Conservation (phyloP, 495 filamentous ascomycete genomes). For the Beverwykella pulmonaria region DNA sequence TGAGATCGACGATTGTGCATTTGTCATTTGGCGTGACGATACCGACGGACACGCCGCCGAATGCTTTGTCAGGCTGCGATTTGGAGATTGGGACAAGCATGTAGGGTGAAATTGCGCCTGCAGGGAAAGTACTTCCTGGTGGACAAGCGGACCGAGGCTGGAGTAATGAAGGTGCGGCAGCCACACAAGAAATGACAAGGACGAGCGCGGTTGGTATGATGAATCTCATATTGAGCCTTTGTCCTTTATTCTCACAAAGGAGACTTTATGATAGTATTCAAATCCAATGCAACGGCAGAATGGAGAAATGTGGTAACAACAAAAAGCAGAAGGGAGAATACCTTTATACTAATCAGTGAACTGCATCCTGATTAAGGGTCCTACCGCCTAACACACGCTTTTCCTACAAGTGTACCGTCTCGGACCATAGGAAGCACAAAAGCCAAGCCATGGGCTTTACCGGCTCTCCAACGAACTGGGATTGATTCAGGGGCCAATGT, state of each 20-base stretch:
- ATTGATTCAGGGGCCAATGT: too few species aligned
- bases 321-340: too few species aligned
- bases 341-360: too few species aligned
- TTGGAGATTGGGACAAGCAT: slow-evolving; percentile 14
- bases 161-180: not conserved
- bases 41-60: slow-evolving; percentile 11
- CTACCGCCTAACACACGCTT: not conserved
- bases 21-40: slow-evolving; percentile 21
- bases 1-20: slow-evolving; percentile 27
- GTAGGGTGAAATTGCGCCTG: slow-evolving; percentile 23
- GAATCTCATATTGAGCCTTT: not conserved
- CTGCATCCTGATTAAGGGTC: not conserved
- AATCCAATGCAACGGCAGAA: too few species aligned
- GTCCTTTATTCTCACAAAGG: too few species aligned
- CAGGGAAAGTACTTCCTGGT: slow-evolving; percentile 7
- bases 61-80: slow-evolving; percentile 14
- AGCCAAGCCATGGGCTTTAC: not conserved
- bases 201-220: not conserved
- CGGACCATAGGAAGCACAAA: not conserved
- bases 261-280: too few species aligned
- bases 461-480: not conserved
- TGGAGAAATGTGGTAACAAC: too few species aligned
- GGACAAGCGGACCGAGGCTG: slow-evolving; percentile 1
- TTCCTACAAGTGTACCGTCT: too few species aligned
- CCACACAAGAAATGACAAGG: not conserved